These are phyloP conservation scores for Pythium periplocum DNA, from an alignment of 352 stramenopile genomes.

Conservation along the genomic window DNA sequence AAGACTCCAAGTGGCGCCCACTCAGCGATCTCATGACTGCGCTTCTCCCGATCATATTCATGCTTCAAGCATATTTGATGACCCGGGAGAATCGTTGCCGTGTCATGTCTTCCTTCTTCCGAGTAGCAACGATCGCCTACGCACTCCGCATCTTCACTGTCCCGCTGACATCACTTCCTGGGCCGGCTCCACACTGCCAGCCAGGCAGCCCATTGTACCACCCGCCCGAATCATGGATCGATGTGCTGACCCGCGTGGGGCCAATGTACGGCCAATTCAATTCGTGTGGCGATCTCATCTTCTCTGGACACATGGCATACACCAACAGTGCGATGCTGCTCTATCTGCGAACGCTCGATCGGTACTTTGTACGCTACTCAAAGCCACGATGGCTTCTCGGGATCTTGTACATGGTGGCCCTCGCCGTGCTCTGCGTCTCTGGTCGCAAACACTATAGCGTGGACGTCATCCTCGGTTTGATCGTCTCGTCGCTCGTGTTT, in stretches of 20 bases:
- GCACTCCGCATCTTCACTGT: constrained; percentile 33
- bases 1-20: constrained; percentile 25
- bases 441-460: constrained; percentile 40
- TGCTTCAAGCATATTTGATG: constrained; percentile 22
- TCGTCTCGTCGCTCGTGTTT: constrained; percentile 33
- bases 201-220: constrained; percentile 21
- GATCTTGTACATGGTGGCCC: constrained; percentile 19
- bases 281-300: constrained; percentile 45
- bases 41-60: constrained; percentile 28
- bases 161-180: constrained; percentile 35
- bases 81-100: constrained; percentile 23
- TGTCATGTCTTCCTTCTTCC: constrained; percentile 32
- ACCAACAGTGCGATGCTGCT: constrained; percentile 34
- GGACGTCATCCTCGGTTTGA: constrained; percentile 32
- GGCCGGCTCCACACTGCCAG: constrained; percentile 36
- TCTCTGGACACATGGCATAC: constrained; percentile 43
- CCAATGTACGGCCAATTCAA: constrained; percentile 35
- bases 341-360: constrained; percentile 31
- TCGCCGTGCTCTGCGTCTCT: constrained; percentile 29
- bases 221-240: constrained; percentile 31
- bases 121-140: constrained; percentile 37
- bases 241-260: constrained; percentile 33
- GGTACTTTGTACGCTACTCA: constrained; percentile 21
- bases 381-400: constrained; percentile 21
- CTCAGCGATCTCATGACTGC: constrained; percentile 36